phyloP scores from a whole-genome alignment of 1,284 basidiomycete species.

The Apiotrichum mycotoxinovorans region DNA sequence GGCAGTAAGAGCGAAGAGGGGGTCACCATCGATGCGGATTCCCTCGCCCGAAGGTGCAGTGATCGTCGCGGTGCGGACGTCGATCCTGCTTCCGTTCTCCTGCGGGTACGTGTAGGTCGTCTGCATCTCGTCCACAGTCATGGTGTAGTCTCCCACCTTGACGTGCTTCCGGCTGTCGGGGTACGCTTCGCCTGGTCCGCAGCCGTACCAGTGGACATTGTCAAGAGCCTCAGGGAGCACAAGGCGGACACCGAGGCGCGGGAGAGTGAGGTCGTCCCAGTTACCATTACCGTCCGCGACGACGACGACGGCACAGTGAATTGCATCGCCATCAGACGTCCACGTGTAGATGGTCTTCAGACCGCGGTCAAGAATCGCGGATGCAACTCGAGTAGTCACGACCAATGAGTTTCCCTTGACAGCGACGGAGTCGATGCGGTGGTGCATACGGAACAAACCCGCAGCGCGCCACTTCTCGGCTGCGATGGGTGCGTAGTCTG shows the following conservation, averaged over 20 bases:
- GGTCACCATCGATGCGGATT: background rate
- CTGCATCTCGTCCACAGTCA: conserved; percentile 16
- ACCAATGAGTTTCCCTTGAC: background rate
- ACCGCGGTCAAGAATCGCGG: conserved; percentile 11
- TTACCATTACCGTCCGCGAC: conserved; percentile 11
- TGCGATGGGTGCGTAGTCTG: background rate
- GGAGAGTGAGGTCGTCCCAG: conserved; percentile 15
- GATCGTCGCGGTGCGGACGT: conserved; percentile 14
- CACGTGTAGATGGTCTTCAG: conserved; percentile 13
- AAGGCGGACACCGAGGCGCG: conserved; percentile 20
- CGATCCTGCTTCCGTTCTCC: conserved; percentile 17
- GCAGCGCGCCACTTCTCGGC: background rate
- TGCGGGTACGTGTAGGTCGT: conserved; percentile 18
- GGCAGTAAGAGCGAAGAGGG: conserved; percentile 11
- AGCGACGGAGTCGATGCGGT: background rate
- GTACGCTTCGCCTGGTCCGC: conserved; percentile 22
- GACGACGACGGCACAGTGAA: conserved; percentile 10
- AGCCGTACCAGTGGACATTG: conserved; percentile 18
- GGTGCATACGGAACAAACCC: background rate
- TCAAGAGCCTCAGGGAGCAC: conserved; percentile 9
- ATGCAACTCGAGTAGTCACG: background rate
- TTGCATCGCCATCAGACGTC: conserved; percentile 1
- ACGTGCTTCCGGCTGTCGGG: conserved; percentile 11
- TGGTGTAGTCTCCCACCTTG: conserved; percentile 7
- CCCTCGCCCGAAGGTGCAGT: background rate